Base-by-base conservation (phyloP, 768 basidiomycete species). In the Fomitopsis pulvina region DNA sequence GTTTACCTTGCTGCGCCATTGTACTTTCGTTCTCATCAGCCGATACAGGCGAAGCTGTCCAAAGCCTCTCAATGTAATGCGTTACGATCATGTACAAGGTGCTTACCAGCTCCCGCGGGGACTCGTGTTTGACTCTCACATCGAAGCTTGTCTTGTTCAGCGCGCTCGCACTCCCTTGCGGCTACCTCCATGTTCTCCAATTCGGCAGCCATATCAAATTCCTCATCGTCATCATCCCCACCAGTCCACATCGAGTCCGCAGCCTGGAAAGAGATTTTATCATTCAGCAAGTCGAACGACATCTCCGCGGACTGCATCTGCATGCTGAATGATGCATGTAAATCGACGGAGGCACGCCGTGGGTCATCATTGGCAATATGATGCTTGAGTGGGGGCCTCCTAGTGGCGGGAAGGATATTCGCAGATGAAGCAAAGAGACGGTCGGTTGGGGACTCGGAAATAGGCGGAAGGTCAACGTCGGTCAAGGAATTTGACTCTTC, bases 281-380 rank as follows among this genome's bases (percentile, higher is more conserved):
- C 67, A 52, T 68, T 68, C 27, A 68, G 46, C 30, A 67, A 52
- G 47, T 68, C 65, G 24, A 68, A 68, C 10, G 66, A 66, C 56
- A 64, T 61, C 12, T 68, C 67, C 2, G 57, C 56, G 9, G 61
- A 65, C 45, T 66, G 62, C 46, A 68, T 53, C 34, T 67, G 67
- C 41, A 66, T 53, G 47, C 62, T 62, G 54, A 68, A 67, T 1
- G 66, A 66, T 25, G 67, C 61, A 20, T 68, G 64, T 22, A 68
- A 53, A 48, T 68, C 67, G 34, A 67, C 60, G 2, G 67, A 68
- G 9, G 48, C 41, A 9, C 67, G 60, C n/a, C 60, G 61, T 1
- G 60, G 58, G 48, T 65, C 60, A 30, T 58, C 46, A 28, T 51
- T 48, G 16, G 47, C 3, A 10, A 48, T 48, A 20, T n/a, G 14